phyloP scores from a whole-genome alignment of 176 grass and related monocot species.

The Bonia amplexicaulis region DNA sequence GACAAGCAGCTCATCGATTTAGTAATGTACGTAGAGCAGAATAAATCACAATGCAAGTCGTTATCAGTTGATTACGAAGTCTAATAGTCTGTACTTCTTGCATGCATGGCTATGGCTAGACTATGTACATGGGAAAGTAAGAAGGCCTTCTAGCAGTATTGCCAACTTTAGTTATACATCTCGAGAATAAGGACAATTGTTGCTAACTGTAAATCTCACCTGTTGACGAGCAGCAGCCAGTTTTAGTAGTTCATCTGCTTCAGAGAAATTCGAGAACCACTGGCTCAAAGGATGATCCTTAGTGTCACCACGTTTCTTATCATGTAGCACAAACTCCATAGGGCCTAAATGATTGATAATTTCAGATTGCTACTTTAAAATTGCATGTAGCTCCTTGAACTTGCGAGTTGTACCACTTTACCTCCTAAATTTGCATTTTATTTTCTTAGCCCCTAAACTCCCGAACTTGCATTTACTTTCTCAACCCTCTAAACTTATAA shows the following conservation, averaged over 20 bases:
- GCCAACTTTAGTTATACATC: not conserved
- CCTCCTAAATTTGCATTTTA: too few relatives aligned
- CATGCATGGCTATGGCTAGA: not conserved
- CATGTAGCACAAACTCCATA: slow-evolving; percentile 47
- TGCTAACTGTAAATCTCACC: slow-evolving; percentile 39
- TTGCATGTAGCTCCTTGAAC: too few relatives aligned
- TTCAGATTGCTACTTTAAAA: not conserved
- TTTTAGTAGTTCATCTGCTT: slow-evolving; percentile 95
- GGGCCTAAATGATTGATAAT: slow-evolving; percentile 35
- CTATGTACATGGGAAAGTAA: not conserved
- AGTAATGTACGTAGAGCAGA: not conserved
- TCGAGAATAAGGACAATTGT: slow-evolving; percentile 3
- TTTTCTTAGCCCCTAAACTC: too few relatives aligned
- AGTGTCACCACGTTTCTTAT: slow-evolving; percentile 72
- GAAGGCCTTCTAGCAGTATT: not conserved
- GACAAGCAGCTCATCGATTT: not conserved
- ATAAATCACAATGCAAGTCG: not conserved
- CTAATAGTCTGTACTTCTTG: not conserved
- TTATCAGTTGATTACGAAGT: not conserved
- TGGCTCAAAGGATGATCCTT: slow-evolving; percentile 86
- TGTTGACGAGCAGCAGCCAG: slow-evolving; percentile 83
- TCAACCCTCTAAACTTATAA: too few relatives aligned
- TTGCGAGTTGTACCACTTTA: too few relatives aligned
- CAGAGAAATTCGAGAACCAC: slow-evolving; percentile 90
- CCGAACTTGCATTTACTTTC: too few relatives aligned